These are phyloP conservation scores for Yamadazyma laniorum DNA, from an alignment of 805 yeast species.

Conservation along the genomic window DNA sequence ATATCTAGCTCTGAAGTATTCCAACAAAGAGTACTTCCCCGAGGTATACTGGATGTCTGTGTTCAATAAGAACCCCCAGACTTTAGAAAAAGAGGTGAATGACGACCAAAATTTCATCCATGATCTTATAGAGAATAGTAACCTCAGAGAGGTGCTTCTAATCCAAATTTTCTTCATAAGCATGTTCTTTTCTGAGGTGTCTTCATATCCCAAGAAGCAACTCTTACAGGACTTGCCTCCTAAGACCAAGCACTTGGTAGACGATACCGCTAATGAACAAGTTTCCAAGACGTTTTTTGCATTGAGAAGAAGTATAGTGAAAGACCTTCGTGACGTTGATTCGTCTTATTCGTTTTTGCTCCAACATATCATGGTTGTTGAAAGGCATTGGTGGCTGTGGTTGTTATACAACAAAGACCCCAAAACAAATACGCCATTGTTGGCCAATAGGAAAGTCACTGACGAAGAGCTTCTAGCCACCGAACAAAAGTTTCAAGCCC, in stretches of 20 bases:
- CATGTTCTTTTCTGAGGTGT: slow-evolving; percentile 30
- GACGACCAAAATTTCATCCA: slow-evolving; percentile 26
- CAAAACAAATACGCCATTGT: slow-evolving; percentile 27
- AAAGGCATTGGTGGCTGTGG: slow-evolving; percentile 42
- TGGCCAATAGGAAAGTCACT: slow-evolving; percentile 21
- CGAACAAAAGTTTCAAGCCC: slow-evolving; percentile 16
- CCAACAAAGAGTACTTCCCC: slow-evolving; percentile 27
- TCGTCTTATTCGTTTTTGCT: slow-evolving; percentile 25
- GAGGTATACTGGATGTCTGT: slow-evolving; percentile 36
- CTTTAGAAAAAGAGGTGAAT: slow-evolving; percentile 16
- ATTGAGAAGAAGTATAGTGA: slow-evolving; percentile 28
- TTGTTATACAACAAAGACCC: slow-evolving; percentile 36
- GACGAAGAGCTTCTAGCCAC: slow-evolving; percentile 16
- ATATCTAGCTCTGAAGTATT: slow-evolving; percentile 20
- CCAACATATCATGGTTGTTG: slow-evolving; percentile 26
- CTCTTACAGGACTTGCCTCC: slow-evolving; percentile 24
- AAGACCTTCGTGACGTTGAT: slow-evolving; percentile 22
- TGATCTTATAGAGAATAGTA: slow-evolving; percentile 25
- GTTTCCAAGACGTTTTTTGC: slow-evolving; percentile 15
- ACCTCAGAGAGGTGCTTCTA: slow-evolving; percentile 25
- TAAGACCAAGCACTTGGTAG: slow-evolving; percentile 35
- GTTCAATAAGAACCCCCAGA: slow-evolving; percentile 20
- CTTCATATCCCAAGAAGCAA: slow-evolving; percentile 19
- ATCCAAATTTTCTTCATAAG: slow-evolving; percentile 32
- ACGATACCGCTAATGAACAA: slow-evolving; percentile 20